These are phyloP conservation scores for Serendipita sp. DNA, from an alignment of 768 basidiomycete genomes.

Conservation along the genomic window DNA sequence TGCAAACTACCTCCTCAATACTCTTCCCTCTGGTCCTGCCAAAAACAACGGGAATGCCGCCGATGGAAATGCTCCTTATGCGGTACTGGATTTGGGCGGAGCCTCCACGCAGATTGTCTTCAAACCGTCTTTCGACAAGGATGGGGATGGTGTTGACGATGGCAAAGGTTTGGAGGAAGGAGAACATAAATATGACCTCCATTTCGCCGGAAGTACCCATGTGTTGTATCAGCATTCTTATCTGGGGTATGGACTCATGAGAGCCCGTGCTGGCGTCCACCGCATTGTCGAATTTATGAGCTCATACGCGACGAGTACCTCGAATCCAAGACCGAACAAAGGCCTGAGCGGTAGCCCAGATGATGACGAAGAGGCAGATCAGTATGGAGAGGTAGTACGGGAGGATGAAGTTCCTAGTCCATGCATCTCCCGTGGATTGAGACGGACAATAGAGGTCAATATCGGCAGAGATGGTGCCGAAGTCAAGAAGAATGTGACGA, in stretches of 20 bases:
- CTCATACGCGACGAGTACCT: slow-evolving; percentile 8
- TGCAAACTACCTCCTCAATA: slow-evolving; percentile 76
- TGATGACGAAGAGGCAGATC: slow-evolving; percentile 11
- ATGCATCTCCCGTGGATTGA: slow-evolving; percentile 57
- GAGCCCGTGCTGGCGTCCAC: slow-evolving; percentile 69
- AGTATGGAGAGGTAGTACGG: slow-evolving; percentile 15
- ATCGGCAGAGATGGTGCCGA: slow-evolving; percentile 23
- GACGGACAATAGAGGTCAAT: slow-evolving; percentile 45
- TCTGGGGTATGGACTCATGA: slow-evolving; percentile 90
- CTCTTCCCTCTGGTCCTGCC: slow-evolving; percentile 39
- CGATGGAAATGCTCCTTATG: slow-evolving; percentile 26
- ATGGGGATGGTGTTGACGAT: slow-evolving; percentile 18
- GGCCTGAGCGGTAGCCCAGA: slow-evolving; percentile 24
- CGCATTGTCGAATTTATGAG: slow-evolving; percentile 78
- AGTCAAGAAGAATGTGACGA: slow-evolving; percentile 47
- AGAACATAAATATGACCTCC: slow-evolving; percentile 80
- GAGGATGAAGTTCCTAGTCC: slow-evolving; percentile 43
- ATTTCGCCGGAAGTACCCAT: slow-evolving; percentile 51
- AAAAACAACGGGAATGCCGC: slow-evolving; percentile 25
- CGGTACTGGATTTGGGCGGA: slow-evolving; percentile 91
- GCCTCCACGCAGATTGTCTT: slow-evolving; percentile 98
- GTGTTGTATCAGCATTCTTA: slow-evolving; percentile 95
- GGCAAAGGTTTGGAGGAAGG: slow-evolving; percentile 43
- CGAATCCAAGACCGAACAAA: slow-evolving; percentile 13
- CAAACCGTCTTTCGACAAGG: slow-evolving; percentile 46